Base-by-base conservation (phyloP, 2,329 filamentous ascomycete genomes). In the Hirsutella minnesotensis region DNA sequence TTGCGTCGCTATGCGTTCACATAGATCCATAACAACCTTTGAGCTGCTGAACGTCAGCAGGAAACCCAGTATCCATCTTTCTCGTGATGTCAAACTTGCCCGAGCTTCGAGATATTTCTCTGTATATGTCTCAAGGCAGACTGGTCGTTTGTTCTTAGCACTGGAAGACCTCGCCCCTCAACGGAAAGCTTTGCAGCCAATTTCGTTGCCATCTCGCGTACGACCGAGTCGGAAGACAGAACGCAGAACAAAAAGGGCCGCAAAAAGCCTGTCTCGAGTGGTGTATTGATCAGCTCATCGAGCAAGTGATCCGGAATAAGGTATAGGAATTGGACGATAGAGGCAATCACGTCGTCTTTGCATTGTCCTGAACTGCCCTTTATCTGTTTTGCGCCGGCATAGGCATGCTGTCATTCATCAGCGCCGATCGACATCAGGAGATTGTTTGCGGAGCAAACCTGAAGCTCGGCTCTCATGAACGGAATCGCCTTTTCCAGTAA, bases 381-480 rank as follows among this genome's bases (percentile, higher is more conserved):
- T 16, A 21, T 39, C 40, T 9, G 39, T 37, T 21, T 38, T 39
- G 18, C 34, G 13, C 4, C 38, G n/a, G 20, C 20, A 30, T 31
- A 43, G 5, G 21, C 18, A 10, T 42, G 21, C 41, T 39, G 22
- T 30, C 5, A 10, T 8, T 21, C 22, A 30, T 45, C 22, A 40
- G 21, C 18, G 18, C 9, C 20, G 19, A n/a, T 40, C 24, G 18
- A 16, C 33, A 18, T 5, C 8, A 18, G n/a, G 7, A 33, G 15
- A 12, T 5, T 15, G 8, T 10, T 8, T 12, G 0, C 12, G 15
- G 3, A 20, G 50, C 61, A 49, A 55, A 79, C 76, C 67, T 76
- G 70, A 13, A 82, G 51, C 51, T 78, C 73, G 15, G 57, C 57
- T 46, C 71, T 70, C 54, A 81, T 71, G 46, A 78, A 80, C 0